phyloP scores from a whole-genome alignment of 2,329 filamentous ascomycete genomes.

The Exophiala alcalophila region DNA sequence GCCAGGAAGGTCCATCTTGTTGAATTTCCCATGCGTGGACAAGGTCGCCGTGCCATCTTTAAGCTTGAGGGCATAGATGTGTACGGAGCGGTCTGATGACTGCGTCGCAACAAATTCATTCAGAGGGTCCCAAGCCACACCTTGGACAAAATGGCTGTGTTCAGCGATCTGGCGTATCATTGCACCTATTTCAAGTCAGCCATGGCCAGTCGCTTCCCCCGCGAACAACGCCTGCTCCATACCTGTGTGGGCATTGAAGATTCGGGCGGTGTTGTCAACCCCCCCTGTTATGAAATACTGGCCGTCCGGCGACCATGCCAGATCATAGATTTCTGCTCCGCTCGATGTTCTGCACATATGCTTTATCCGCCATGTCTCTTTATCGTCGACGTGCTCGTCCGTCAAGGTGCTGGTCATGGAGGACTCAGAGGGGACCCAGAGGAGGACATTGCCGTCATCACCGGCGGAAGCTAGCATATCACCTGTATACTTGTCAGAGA shows the following conservation, averaged over 20 bases:
- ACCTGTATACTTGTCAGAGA: constrained; percentile 53
- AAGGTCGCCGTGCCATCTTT: constrained; percentile 95
- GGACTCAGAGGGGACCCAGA: constrained; percentile 88
- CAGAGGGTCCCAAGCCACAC: constrained; percentile 94
- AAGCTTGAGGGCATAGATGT: constrained; percentile 93
- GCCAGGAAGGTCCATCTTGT: constrained; percentile 89
- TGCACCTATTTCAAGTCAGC: constrained; percentile 29
- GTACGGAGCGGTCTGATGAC: constrained; percentile 94
- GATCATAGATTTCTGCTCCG: constrained; percentile 94
- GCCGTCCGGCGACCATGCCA: constrained; percentile 98
- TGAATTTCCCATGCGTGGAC: constrained; percentile 72
- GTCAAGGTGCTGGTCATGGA: constrained; percentile 67
- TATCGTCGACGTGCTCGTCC: constrained; percentile 83
- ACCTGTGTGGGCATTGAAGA: constrained; percentile 93
- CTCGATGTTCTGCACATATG: constrained; percentile 90
- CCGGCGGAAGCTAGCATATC: constrained; percentile 92
- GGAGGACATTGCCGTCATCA: constrained; percentile 93
- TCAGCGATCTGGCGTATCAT: constrained; percentile 90
- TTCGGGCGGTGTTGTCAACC: constrained; percentile 97
- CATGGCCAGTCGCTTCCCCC: not conserved
- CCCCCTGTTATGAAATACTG: constrained; percentile 96
- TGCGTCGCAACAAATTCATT: constrained; percentile 98
- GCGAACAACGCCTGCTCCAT: constrained; percentile 34
- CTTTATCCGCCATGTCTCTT: constrained; percentile 94
- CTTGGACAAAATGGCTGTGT: constrained; percentile 97